Conservation (phyloP, 73 alveolate genomes). For the Uronychia setigera region DNA sequence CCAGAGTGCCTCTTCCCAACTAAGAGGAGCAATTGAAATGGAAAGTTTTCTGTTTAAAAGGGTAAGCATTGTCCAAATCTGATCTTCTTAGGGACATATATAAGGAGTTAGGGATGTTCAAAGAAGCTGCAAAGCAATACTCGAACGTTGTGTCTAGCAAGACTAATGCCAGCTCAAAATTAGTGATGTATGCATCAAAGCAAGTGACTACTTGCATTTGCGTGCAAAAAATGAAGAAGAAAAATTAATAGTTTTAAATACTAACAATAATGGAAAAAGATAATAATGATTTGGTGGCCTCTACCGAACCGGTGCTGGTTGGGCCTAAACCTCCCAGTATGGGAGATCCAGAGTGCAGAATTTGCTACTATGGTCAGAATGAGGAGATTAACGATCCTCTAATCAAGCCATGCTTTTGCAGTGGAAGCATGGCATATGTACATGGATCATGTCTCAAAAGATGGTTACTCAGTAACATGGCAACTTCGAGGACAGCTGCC, state of each 20-base stretch:
- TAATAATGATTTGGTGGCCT: too few species aligned
- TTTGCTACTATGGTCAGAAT: slow-evolving; percentile 60
- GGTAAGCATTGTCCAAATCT: too few species aligned
- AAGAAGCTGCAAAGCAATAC: background rate
- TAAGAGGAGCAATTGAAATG: background rate
- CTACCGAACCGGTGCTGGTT: too few species aligned
- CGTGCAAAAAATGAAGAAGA: background rate
- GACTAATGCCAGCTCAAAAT: background rate
- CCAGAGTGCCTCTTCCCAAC: too few species aligned
- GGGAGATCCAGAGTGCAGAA: slow-evolving; percentile 36
- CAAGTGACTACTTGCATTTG: background rate
- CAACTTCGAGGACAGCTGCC: background rate
- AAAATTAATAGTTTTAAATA: too few species aligned
- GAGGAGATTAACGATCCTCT: slow-evolving; percentile 53
- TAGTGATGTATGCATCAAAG: background rate
- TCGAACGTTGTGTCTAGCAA: background rate
- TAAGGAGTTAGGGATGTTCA: background rate
- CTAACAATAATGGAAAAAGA: too few species aligned
- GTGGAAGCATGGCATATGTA: slow-evolving; percentile 64
- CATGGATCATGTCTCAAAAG: slow-evolving; percentile 44
- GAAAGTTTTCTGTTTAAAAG: background rate
- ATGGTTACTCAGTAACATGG: background rate
- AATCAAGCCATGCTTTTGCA: slow-evolving; percentile 65
- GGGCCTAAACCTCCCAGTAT: too few species aligned
- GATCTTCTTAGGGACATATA: background rate